Evolutionary conservation across 1,284 basidiomycete genomes (phyloP).

Genomic region (Veloporphyrellus conicus): DNA sequence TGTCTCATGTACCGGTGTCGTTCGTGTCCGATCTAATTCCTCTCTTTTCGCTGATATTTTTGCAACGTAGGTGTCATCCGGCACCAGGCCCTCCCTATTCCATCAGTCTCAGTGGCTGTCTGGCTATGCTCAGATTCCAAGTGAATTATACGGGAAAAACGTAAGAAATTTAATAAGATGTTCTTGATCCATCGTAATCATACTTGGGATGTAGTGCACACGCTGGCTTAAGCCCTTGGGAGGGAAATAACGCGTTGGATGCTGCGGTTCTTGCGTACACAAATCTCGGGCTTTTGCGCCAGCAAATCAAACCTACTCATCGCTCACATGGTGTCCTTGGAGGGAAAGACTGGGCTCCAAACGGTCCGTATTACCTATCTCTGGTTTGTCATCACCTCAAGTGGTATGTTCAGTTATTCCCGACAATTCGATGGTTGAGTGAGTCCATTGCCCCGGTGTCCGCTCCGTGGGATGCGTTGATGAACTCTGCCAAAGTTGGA

Average conservation of each 20-base stretch:
- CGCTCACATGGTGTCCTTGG: conserved; percentile 64
- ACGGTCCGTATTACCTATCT: conserved; percentile 40
- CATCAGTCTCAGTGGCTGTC: conserved; percentile 48
- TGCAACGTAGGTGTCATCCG: conserved; percentile 52
- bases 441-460: conserved; percentile 11
- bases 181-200: background rate
- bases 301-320: conserved; percentile 62
- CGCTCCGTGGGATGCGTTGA: background rate
- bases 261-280: conserved; percentile 73
- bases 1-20: conserved; percentile 62
- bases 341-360: conserved; percentile 59
- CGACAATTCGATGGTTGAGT: conserved; percentile 66
- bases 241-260: conserved; percentile 72
- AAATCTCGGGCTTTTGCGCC: conserved; percentile 68
- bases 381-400: background rate
- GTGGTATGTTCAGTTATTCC: conserved; percentile 59
- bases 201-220: conserved; percentile 48
- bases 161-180: conserved; percentile 33
- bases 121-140: conserved; percentile 48
- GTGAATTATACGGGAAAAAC: conserved; percentile 60
- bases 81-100: conserved; percentile 55
- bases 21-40: background rate
- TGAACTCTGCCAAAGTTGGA: conserved; percentile 43
- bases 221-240: conserved; percentile 68
- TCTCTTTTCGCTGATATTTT: background rate